phyloP scores from a whole-genome alignment of 257 asterid species.

The Nicotiana tabacum region DNA sequence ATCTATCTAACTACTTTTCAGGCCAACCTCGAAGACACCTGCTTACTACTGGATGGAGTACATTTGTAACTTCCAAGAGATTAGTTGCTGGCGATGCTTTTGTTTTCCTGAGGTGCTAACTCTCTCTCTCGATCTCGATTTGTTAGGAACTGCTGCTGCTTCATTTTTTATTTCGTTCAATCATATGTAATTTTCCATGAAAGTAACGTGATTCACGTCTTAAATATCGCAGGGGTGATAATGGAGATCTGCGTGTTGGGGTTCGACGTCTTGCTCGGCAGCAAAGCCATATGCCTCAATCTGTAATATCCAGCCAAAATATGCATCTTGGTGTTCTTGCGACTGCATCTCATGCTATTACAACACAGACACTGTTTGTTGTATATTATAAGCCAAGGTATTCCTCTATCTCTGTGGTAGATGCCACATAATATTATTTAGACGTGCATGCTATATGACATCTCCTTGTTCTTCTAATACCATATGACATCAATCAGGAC shows the following conservation, averaged over 20 bases:
- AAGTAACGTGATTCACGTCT: not conserved
- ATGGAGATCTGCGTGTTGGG: constrained; percentile 73
- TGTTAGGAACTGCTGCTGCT: not conserved
- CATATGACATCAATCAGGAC: constrained; percentile 37
- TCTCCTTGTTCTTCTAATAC: not conserved
- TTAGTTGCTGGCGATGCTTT: constrained; percentile 59
- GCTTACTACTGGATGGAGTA: constrained; percentile 85
- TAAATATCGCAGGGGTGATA: constrained; percentile 40
- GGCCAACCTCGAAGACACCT: constrained; percentile 88
- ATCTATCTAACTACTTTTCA: constrained; percentile 12
- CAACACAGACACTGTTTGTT: constrained; percentile 51
- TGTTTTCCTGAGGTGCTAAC: constrained; percentile 67
- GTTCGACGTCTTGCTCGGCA: constrained; percentile 66
- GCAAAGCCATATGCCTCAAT: constrained; percentile 59
- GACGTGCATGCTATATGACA: not conserved
- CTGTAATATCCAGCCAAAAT: constrained; percentile 83
- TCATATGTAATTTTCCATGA: not conserved
- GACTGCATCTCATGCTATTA: constrained; percentile 76
- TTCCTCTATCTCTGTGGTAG: not conserved
- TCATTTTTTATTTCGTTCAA: not conserved
- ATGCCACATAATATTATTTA: not conserved
- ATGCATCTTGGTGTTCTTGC: constrained; percentile 94
- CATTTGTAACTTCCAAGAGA: constrained; percentile 77
- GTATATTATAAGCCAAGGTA: constrained; percentile 86
- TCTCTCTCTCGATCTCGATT: not conserved